These are phyloP conservation scores for Echinochloa phyllopogon DNA, from an alignment of 176 grass and related monocot species.

Conservation along the genomic window DNA sequence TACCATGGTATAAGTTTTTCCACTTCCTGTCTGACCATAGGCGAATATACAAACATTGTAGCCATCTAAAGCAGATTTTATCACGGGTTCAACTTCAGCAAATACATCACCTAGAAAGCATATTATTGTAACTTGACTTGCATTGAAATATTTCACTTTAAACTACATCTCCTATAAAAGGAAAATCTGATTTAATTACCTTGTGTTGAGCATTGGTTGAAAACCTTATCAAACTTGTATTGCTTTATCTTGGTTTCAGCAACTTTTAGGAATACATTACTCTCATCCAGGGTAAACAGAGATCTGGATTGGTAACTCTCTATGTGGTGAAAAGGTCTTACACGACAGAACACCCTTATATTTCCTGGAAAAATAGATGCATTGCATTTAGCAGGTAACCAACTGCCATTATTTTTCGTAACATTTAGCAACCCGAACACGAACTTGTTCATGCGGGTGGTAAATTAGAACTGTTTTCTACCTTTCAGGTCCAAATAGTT, in stretches of 20 bases:
- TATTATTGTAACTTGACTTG: slow-evolving; percentile 34
- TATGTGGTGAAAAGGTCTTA: slow-evolving; percentile 72
- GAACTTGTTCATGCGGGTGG: not conserved
- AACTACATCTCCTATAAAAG: not conserved
- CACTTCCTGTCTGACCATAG: slow-evolving; percentile 95
- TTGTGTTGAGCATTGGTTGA: slow-evolving; percentile 76
- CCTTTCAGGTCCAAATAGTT: slow-evolving; percentile 97
- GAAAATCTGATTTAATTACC: slow-evolving; percentile 61
- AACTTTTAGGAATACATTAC: slow-evolving; percentile 69
- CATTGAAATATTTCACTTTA: slow-evolving; percentile 32
- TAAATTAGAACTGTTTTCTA: slow-evolving; percentile 47
- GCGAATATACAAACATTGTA: slow-evolving; percentile 98
- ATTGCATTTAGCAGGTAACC: slow-evolving; percentile 37
- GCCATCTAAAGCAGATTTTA: slow-evolving; percentile 97
- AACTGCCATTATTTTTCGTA: slow-evolving; percentile 17
- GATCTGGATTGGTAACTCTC: slow-evolving; percentile 50
- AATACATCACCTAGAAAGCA: slow-evolving; percentile 76
- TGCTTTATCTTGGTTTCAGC: slow-evolving; percentile 81
- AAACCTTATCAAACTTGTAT: slow-evolving; percentile 99
- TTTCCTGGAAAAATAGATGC: slow-evolving; percentile 61
- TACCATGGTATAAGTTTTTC: slow-evolving; percentile 99
- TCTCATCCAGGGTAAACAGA: slow-evolving; percentile 69
- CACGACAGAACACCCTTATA: slow-evolving; percentile 91
- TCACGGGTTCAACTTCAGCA: slow-evolving; percentile 87
- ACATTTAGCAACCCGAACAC: not conserved